These are phyloP conservation scores for Aspergillus sp. DNA, from an alignment of 2,329 filamentous ascomycete genomes.

Conservation along the genomic window DNA sequence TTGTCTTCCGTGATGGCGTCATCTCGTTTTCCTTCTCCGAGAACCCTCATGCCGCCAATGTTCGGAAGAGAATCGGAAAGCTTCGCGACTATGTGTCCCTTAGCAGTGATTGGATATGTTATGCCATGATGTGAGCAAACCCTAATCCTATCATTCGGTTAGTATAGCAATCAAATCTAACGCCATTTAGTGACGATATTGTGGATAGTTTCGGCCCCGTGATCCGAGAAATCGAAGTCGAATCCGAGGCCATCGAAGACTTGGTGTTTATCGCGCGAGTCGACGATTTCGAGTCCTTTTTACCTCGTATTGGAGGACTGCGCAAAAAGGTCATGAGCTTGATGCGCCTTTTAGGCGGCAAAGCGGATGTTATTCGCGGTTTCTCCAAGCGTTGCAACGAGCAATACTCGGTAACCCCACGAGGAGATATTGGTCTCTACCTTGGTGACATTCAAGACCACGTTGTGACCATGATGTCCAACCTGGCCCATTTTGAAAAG, in stretches of 20 bases:
- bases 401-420: slow-evolving; percentile 89
- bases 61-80: slow-evolving; percentile 84
- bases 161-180: slow-evolving; percentile 4
- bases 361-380: slow-evolving; percentile 95
- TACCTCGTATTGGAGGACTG: slow-evolving; percentile 81
- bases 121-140: slow-evolving; percentile 78
- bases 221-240: slow-evolving; percentile 78
- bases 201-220: slow-evolving; percentile 92
- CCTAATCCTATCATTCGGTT: too few species aligned
- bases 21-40: slow-evolving; percentile 90
- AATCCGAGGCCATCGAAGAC: slow-evolving; percentile 91
- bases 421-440: slow-evolving; percentile 94
- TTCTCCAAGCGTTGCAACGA: slow-evolving; percentile 99
- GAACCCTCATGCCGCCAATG: slow-evolving; percentile 81
- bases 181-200: slow-evolving; percentile 71
- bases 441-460: slow-evolving; percentile 98
- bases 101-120: slow-evolving; percentile 98
- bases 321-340: slow-evolving; percentile 94
- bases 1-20: slow-evolving; percentile 93
- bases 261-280: slow-evolving; percentile 88
- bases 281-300: slow-evolving; percentile 81
- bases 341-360: slow-evolving; percentile 87
- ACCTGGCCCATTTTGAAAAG: slow-evolving; percentile 92
- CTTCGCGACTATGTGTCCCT: slow-evolving; percentile 92
- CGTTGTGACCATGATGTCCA: slow-evolving; percentile 98